Conservation (phyloP, 2,329 filamentous ascomycete species). For the Aspergillus aculeatus region DNA sequence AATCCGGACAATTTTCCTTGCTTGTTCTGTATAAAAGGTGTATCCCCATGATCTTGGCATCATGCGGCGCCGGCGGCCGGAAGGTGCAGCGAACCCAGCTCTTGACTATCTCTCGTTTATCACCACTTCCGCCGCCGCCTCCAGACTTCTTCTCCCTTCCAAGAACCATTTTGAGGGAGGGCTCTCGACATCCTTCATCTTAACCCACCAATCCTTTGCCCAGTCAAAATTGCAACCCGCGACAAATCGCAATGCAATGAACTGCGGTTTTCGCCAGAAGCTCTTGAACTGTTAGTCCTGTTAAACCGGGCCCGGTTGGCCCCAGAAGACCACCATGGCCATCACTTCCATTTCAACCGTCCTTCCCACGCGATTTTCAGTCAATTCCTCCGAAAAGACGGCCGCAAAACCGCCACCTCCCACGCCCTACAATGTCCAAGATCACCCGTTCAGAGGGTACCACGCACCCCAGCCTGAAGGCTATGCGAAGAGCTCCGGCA, state of each 20-base stretch:
- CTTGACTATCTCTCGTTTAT: not conserved
- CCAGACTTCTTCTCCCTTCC: not conserved
- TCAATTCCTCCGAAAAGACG: slow-evolving; percentile 47
- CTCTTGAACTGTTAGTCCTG: slow-evolving; percentile 18
- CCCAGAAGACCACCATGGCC: slow-evolving; percentile 38
- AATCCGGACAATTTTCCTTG: not conserved
- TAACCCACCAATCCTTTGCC: not conserved
- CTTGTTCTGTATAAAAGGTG: not conserved
- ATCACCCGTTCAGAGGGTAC: slow-evolving; percentile 62
- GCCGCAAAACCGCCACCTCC: slow-evolving; percentile 54
- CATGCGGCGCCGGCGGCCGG: not conserved
- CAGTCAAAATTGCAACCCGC: not conserved
- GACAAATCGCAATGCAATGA: slow-evolving; percentile 23
- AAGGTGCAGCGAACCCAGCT: not conserved
- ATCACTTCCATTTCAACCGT: slow-evolving; percentile 43
- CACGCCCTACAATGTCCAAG: slow-evolving; percentile 54
- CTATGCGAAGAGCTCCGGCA: slow-evolving; percentile 64
- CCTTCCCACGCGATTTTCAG: slow-evolving; percentile 37
- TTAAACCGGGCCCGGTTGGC: slow-evolving; percentile 23
- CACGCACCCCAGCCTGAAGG: slow-evolving; percentile 63
- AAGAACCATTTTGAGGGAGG: not conserved
- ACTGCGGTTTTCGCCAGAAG: slow-evolving; percentile 11
- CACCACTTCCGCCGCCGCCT: not conserved
- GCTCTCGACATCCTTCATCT: not conserved
- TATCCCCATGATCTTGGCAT: not conserved